These are phyloP conservation scores for Urtica urens DNA, from an alignment of 306 rosid species.

Conservation along the genomic window DNA sequence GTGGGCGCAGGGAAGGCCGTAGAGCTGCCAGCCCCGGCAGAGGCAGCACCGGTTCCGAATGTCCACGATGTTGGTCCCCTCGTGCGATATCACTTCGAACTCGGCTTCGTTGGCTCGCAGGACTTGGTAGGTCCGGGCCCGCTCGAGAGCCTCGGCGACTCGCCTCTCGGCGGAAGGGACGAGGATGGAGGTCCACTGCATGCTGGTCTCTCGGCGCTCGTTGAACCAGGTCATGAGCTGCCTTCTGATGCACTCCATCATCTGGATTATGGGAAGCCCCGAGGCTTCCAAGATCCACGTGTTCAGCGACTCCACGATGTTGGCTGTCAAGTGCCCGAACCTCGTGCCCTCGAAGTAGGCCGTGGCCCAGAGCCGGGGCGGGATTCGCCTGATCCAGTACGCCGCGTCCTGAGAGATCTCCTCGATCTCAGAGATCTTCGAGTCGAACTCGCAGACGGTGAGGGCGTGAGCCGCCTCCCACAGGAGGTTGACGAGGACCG, in stretches of 20 bases:
- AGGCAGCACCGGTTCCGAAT: conserved; percentile 67
- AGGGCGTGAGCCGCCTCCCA: conserved; percentile 85
- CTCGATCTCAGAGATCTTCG: conserved; percentile 59
- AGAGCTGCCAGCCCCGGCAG: conserved; percentile 83
- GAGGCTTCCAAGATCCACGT: conserved; percentile 76
- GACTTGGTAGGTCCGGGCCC: conserved; percentile 72
- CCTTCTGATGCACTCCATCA: conserved; percentile 88
- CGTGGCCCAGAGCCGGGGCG: conserved; percentile 75
- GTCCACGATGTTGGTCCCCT: conserved; percentile 61
- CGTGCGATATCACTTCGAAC: conserved; percentile 76
- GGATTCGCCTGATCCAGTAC: conserved; percentile 63
- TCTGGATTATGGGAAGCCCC: conserved; percentile 75
- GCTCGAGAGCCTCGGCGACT: conserved; percentile 72
- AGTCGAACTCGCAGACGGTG: conserved; percentile 62
- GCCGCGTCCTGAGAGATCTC: conserved; percentile 80
- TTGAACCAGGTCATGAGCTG: conserved; percentile 89
- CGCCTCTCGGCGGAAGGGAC: conserved; percentile 71
- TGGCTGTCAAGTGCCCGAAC: conserved; percentile 71
- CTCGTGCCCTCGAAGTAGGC: conserved; percentile 82
- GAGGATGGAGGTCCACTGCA: conserved; percentile 88
- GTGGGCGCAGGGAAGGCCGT: conserved; percentile 84
- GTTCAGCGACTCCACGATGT: conserved; percentile 54
- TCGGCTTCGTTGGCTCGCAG: conserved; percentile 88
- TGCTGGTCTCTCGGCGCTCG: conserved; percentile 73
- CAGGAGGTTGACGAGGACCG: conserved; percentile 53